phyloP scores from a whole-genome alignment of 306 rosid species.

The Medicago truncatula region DNA sequence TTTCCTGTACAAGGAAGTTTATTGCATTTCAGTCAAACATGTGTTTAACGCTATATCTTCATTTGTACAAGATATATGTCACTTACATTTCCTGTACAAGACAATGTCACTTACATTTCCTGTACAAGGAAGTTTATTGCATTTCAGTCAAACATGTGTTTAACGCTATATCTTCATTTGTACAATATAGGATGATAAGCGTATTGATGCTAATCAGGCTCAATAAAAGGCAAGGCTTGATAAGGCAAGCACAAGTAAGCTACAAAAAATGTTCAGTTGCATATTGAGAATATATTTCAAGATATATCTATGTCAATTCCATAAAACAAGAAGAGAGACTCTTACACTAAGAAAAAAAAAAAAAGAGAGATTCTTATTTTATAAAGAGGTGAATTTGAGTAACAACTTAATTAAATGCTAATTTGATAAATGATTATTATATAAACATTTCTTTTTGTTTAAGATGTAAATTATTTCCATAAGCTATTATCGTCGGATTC shows the following conservation, averaged over 20 bases:
- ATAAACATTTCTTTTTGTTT: neutral
- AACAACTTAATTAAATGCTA: neutral
- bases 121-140: constrained; percentile 46
- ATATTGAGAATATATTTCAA: neutral
- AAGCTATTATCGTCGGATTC: too few relatives aligned
- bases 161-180: neutral
- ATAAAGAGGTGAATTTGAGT: neutral
- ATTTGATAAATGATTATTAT: neutral
- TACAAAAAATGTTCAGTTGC: constrained; percentile 14
- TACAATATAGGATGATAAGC: neutral
- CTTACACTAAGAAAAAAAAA: neutral
- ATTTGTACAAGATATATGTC: neutral
- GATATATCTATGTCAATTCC: neutral
- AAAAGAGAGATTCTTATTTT: too few relatives aligned
- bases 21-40: constrained; percentile 31
- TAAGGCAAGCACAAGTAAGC: constrained; percentile 11
- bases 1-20: constrained; percentile 63
- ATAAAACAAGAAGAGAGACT: neutral
- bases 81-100: too few relatives aligned
- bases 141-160: constrained; percentile 28
- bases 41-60: neutral
- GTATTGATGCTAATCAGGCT: constrained; percentile 9
- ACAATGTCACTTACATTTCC: constrained; percentile 86
- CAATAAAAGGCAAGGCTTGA: neutral
- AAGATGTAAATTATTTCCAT: neutral